These are phyloP conservation scores for Chlorophyllum brunneum DNA, from an alignment of 768 basidiomycete species.

Conservation along the genomic window DNA sequence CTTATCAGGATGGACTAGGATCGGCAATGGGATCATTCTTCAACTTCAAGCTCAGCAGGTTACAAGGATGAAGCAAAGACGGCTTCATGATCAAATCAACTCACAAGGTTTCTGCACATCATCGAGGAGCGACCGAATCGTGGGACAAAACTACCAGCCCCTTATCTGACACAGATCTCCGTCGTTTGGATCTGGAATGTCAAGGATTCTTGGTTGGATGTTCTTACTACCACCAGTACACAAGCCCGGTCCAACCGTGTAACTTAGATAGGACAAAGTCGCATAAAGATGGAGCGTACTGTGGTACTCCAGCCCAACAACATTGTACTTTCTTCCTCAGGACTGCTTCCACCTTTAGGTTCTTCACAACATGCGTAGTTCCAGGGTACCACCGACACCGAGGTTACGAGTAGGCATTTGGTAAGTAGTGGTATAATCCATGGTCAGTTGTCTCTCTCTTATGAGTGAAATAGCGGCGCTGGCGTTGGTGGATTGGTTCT, in stretches of 20 bases:
- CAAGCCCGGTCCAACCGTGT: slow-evolving; percentile 46
- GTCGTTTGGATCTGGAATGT: slow-evolving; percentile 35
- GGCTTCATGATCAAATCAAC: slow-evolving; percentile 6
- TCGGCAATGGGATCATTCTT: background rate
- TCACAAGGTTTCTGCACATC: slow-evolving; percentile 7
- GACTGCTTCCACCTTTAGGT: slow-evolving; percentile 8
- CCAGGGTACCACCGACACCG: slow-evolving; percentile 18
- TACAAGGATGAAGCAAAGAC: background rate
- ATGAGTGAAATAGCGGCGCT: slow-evolving; percentile 36
- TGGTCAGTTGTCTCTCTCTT: slow-evolving; percentile 15
- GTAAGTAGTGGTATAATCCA: slow-evolving; percentile 29
- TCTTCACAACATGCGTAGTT: slow-evolving; percentile 1
- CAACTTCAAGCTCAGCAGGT: background rate
- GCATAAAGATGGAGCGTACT: slow-evolving; percentile 31
- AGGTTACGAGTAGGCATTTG: slow-evolving; percentile 53
- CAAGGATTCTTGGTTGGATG: slow-evolving; percentile 38
- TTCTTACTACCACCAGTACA: slow-evolving; percentile 25
- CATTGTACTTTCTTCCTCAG: background rate
- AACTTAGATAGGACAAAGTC: slow-evolving; percentile 22
- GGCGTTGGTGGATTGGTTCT: slow-evolving; percentile 48
- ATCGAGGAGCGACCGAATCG: slow-evolving; percentile 36
- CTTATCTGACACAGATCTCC: slow-evolving; percentile 32
- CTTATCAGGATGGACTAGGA: no score
- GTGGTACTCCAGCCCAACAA: slow-evolving; percentile 19
- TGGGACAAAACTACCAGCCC: slow-evolving; percentile 32